Conservation (phyloP, 768 basidiomycete genomes). For the Gloeophyllum trabeum region DNA sequence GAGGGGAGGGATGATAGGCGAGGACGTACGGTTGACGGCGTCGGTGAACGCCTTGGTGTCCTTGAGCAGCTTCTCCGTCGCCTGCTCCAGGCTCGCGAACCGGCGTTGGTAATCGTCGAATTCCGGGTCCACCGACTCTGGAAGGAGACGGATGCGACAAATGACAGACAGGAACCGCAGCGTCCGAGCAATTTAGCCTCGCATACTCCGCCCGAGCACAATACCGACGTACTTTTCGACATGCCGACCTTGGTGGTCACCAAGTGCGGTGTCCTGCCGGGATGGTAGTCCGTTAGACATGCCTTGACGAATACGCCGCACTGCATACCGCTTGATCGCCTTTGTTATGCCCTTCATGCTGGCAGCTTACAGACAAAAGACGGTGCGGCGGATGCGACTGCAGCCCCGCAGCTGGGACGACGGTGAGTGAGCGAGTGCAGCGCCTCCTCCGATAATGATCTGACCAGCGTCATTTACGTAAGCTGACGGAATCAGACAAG, state of each 20-base stretch:
- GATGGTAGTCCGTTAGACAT: neutral
- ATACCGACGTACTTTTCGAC: slow-evolving; percentile 86
- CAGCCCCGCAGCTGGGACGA: too few species aligned
- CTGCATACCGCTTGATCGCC: slow-evolving; percentile 55
- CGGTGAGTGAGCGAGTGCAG: too few species aligned
- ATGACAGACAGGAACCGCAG: neutral
- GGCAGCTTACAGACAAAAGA: slow-evolving; percentile 2
- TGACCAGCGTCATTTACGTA: too few species aligned
- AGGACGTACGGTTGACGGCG: slow-evolving; percentile 54
- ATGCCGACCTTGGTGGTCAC: slow-evolving; percentile 83
- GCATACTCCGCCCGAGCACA: too few species aligned
- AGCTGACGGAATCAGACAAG: too few species aligned
- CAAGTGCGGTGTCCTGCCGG: slow-evolving; percentile 74
- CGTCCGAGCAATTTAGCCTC: neutral
- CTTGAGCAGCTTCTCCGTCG: slow-evolving; percentile 85
- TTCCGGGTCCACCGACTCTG: slow-evolving; percentile 77
- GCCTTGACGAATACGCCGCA: neutral
- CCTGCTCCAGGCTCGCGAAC: slow-evolving; percentile 66
- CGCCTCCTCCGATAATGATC: too few species aligned
- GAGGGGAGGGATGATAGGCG: neutral
- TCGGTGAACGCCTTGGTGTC: slow-evolving; percentile 85
- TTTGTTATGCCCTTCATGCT: slow-evolving; percentile 81
- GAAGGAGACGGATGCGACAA: slow-evolving; percentile 3
- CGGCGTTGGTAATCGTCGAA: slow-evolving; percentile 81
- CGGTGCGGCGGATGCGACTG: too few species aligned